Evolutionary conservation across 2,329 filamentous ascomycete species (phyloP).

Genomic region (Cyphellophora attinorum): DNA sequence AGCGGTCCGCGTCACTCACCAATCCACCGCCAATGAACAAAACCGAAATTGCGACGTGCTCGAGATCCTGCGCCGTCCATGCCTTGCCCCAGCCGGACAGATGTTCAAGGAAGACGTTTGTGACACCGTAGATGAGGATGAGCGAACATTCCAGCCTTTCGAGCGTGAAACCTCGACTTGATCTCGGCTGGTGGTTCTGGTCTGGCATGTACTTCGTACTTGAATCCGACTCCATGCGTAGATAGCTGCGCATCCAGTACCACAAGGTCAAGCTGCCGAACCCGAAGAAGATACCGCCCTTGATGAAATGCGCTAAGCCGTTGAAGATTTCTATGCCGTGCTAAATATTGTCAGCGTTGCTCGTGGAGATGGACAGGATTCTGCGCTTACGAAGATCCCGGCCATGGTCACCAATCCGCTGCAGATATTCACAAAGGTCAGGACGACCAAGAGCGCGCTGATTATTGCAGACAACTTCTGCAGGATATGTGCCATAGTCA

Average conservation of each 20-base stretch:
- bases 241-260: constrained; percentile 82
- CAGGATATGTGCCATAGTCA: constrained; percentile 1
- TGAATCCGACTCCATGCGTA: constrained; percentile 79
- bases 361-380: not conserved
- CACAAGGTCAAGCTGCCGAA: constrained; percentile 79
- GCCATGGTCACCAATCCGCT: constrained; percentile 64
- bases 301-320: constrained; percentile 85
- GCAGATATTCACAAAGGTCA: constrained; percentile 61
- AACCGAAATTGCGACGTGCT: constrained; percentile 85
- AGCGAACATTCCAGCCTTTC: constrained; percentile 85
- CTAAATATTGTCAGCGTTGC: constrained; percentile 7
- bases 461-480: constrained; percentile 50
- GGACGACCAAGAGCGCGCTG: constrained; percentile 66
- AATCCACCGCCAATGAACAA: constrained; percentile 89
- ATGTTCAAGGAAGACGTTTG: constrained; percentile 89
- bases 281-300: constrained; percentile 92
- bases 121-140: constrained; percentile 81
- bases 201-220: constrained; percentile 82
- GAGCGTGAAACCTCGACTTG: constrained; percentile 55
- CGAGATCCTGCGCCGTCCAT: constrained; percentile 73
- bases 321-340: constrained; percentile 59
- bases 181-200: constrained; percentile 57
- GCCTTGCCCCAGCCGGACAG: constrained; percentile 59
- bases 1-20: constrained; percentile 34
- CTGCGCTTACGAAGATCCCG: constrained; percentile 67